A percentile compares a stretch with the other conserved stretches of the same genome.
These are phyloP conservation scores for Gorgonomyces haynaldii DNA, from an alignment of 192 early-diverging fungal genomes.

Conservation along the genomic window DNA sequence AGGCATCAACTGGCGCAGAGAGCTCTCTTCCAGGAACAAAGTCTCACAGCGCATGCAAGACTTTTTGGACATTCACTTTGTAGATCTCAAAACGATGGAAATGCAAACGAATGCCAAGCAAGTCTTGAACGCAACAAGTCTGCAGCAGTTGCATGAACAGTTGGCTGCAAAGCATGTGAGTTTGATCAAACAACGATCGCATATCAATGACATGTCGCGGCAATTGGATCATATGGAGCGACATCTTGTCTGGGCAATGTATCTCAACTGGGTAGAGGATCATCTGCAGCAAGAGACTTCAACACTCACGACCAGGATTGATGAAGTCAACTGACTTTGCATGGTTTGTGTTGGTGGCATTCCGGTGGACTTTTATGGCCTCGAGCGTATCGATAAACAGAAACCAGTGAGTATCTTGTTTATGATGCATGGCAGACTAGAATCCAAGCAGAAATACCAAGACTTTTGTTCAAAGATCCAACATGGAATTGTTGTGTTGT, in stretches of 20 bases:
- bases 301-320: no score
- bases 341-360: no score
- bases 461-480: no score
- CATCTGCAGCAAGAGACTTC: no score
- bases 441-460: no score
- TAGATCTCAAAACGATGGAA: conserved; percentile 51
- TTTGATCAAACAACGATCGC: conserved; percentile 44
- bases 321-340: no score
- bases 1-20: no score
- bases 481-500: conserved; percentile 32
- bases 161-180: conserved; percentile 55
- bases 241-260: conserved; percentile 25
- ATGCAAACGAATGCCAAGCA: conserved; percentile 57
- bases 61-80: conserved; percentile 50
- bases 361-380: no score
- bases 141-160: conserved; percentile 36
- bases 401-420: no score
- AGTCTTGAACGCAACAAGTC: conserved; percentile 32
- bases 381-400: no score
- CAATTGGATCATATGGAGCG: conserved; percentile 11
- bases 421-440: no score
- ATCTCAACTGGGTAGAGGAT: conserved; percentile 28
- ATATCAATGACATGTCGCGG: background rate
- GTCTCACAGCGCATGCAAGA: conserved; percentile 1
- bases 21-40: no score